Conservation (phyloP, 495 filamentous ascomycete genomes). For the Rhizodiscina lignyota region DNA sequence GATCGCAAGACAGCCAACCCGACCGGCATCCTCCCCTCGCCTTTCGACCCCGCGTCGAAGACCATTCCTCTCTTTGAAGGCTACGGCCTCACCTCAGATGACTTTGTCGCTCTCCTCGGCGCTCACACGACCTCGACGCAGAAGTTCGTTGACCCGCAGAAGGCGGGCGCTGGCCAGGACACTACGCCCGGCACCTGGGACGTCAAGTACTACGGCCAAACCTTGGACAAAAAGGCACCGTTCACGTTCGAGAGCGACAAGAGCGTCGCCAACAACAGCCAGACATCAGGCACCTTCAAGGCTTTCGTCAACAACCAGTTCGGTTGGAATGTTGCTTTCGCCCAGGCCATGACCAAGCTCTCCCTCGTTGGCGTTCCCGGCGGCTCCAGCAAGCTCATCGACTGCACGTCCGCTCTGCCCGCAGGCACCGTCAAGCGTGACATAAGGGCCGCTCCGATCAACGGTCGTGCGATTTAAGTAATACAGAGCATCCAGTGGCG, state of each 20-base stretch:
- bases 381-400: constrained; percentile 6
- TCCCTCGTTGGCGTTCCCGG: constrained; percentile 7
- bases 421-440: constrained; percentile 9
- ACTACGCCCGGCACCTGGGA: constrained; percentile 15
- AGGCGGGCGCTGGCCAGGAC: constrained; percentile 9
- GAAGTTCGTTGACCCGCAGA: constrained; percentile 5
- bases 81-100: constrained; percentile 12
- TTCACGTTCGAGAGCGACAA: constrained; percentile 12
- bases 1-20: constrained; percentile 9
- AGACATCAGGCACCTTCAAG: constrained; percentile 3
- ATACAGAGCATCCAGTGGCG: no score
- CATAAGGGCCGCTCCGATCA: constrained; percentile 4
- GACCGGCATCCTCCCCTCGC: constrained; percentile 7
- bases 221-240: constrained; percentile 4
- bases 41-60: background rate
- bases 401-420: constrained; percentile 11
- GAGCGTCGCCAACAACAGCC: constrained; percentile 5
- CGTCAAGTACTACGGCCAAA: constrained; percentile 10
- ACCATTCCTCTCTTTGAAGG: constrained; percentile 8
- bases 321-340: constrained; percentile 12
- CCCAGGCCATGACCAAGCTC: constrained; percentile 13
- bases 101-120: constrained; percentile 14
- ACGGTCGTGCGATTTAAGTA: constrained; percentile 5
- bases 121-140: constrained; percentile 12
- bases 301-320: constrained; percentile 9